Conservation (phyloP, 1,284 basidiomycete species). For the Ustilago curta region DNA sequence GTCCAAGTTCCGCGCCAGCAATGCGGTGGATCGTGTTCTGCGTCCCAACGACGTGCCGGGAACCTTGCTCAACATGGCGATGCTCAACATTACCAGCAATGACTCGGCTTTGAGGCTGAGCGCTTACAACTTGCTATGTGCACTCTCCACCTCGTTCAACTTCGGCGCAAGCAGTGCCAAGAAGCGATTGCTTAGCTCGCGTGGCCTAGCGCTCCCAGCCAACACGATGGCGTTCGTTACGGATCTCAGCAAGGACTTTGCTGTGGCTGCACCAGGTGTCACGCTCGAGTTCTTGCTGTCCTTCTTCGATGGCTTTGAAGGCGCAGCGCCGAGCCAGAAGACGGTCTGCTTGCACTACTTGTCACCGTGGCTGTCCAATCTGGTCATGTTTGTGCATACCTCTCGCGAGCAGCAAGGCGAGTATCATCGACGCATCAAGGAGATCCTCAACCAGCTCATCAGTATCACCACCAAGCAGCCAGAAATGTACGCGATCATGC, state of each 20-base stretch:
- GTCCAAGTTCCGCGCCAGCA: slow-evolving; percentile 55
- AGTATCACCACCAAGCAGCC: slow-evolving; percentile 65
- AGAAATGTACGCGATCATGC: slow-evolving; percentile 66
- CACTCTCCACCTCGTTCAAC: slow-evolving; percentile 66
- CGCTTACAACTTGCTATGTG: slow-evolving; percentile 65
- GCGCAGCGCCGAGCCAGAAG: slow-evolving; percentile 59
- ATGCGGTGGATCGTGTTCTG: slow-evolving; percentile 52
- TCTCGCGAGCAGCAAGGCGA: slow-evolving; percentile 61
- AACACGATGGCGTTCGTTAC: slow-evolving; percentile 64
- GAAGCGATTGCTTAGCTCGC: slow-evolving; percentile 57
- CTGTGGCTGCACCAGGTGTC: slow-evolving; percentile 61
- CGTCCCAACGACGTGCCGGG: slow-evolving; percentile 65
- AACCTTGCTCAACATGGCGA: slow-evolving; percentile 66
- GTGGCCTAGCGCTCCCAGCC: slow-evolving; percentile 60
- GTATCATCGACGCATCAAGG: slow-evolving; percentile 64
- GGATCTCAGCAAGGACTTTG: slow-evolving; percentile 64
- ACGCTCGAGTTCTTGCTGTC: slow-evolving; percentile 65
- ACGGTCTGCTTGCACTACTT: slow-evolving; percentile 63
- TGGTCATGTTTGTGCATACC: slow-evolving; percentile 63
- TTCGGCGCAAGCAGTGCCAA: slow-evolving; percentile 62
- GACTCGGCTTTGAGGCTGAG: slow-evolving; percentile 55
- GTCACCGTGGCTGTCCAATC: slow-evolving; percentile 64
- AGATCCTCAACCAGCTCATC: slow-evolving; percentile 62
- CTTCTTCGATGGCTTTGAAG: slow-evolving; percentile 66
- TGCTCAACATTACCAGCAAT: slow-evolving; percentile 66